phyloP scores from a whole-genome alignment of 805 yeast species.

The Candida germanica region DNA sequence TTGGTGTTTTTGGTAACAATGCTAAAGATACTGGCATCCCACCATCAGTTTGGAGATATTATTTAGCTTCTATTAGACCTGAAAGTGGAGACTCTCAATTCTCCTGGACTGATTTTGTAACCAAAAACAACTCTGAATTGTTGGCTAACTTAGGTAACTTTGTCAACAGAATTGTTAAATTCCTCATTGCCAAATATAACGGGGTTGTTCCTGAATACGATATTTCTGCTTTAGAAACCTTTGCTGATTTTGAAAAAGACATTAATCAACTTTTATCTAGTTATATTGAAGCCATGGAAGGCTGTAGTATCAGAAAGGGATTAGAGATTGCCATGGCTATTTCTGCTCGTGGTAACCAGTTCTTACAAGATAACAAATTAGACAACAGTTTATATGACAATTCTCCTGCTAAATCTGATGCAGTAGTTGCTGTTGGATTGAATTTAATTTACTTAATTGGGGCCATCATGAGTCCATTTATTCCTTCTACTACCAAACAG shows the following conservation, averaged over 20 bases:
- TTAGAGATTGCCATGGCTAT: constrained; percentile 88
- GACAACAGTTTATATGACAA: constrained; percentile 82
- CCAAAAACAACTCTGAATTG: constrained; percentile 89
- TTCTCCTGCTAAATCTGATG: constrained; percentile 77
- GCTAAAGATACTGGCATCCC: constrained; percentile 91
- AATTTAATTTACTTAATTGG: constrained; percentile 85
- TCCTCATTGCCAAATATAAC: constrained; percentile 83
- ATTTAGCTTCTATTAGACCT: constrained; percentile 88
- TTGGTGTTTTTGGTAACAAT: constrained; percentile 97
- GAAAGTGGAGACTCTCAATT: constrained; percentile 95
- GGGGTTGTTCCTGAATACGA: constrained; percentile 79
- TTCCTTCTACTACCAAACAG: constrained; percentile 76
- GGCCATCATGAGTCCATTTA: constrained; percentile 78
- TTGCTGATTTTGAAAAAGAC: constrained; percentile 48
- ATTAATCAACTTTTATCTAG: constrained; percentile 56
- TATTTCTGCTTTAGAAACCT: constrained; percentile 45
- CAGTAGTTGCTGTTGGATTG: constrained; percentile 88
- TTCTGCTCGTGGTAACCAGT: constrained; percentile 90
- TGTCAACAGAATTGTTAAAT: constrained; percentile 90
- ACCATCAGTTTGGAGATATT: constrained; percentile 97
- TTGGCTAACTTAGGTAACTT: constrained; percentile 96
- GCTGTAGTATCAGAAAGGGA: constrained; percentile 80
- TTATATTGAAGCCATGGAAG: constrained; percentile 74
- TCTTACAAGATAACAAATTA: constrained; percentile 92
- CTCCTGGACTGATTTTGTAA: constrained; percentile 95